A percentile compares a stretch with the other conserved stretches of the same genome.
Evolutionary conservation across 2,329 filamentous ascomycete genomes (phyloP).

Genomic region (Alternaria burnsii): DNA sequence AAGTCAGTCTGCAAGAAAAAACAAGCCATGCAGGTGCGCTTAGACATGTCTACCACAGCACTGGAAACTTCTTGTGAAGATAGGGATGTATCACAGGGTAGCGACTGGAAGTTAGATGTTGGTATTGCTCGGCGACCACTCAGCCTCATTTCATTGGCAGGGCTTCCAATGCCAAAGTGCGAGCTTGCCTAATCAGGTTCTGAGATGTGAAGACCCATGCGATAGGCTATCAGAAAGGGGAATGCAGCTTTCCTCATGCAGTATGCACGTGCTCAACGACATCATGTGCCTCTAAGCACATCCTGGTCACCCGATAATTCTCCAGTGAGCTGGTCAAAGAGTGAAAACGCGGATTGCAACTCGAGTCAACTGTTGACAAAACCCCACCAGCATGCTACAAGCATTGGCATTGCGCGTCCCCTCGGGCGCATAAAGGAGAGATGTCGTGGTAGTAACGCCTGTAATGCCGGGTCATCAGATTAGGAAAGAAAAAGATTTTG

Average conservation of each 20-base stretch:
- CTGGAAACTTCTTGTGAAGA: slow-evolving; percentile 7
- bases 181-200: slow-evolving; percentile 1
- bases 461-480: slow-evolving; percentile 4
- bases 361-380: slow-evolving; percentile 17
- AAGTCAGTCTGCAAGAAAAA: slow-evolving; percentile 7
- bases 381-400: slow-evolving; percentile 6
- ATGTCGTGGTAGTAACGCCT: slow-evolving; percentile 7
- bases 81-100: slow-evolving; percentile 20
- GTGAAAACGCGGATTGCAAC: slow-evolving; percentile 18
- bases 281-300: slow-evolving; percentile 9
- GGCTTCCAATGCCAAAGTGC: slow-evolving; percentile 17
- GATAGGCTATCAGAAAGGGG: slow-evolving; percentile 23
- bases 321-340: neutral
- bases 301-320: slow-evolving; percentile 2
- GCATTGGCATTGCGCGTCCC: slow-evolving; percentile 12
- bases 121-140: slow-evolving; percentile 35
- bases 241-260: slow-evolving; percentile 20
- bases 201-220: slow-evolving; percentile 14
- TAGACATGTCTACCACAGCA: slow-evolving; percentile 1
- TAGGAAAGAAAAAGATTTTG: slow-evolving; percentile 10
- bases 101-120: slow-evolving; percentile 14
- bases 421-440: slow-evolving; percentile 18
- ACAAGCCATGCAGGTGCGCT: slow-evolving; percentile 4
- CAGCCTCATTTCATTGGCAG: slow-evolving; percentile 40
- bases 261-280: slow-evolving; percentile 14